phyloP scores from a whole-genome alignment of 2,329 filamentous ascomycete genomes.

The Fusarium coffeatum region DNA sequence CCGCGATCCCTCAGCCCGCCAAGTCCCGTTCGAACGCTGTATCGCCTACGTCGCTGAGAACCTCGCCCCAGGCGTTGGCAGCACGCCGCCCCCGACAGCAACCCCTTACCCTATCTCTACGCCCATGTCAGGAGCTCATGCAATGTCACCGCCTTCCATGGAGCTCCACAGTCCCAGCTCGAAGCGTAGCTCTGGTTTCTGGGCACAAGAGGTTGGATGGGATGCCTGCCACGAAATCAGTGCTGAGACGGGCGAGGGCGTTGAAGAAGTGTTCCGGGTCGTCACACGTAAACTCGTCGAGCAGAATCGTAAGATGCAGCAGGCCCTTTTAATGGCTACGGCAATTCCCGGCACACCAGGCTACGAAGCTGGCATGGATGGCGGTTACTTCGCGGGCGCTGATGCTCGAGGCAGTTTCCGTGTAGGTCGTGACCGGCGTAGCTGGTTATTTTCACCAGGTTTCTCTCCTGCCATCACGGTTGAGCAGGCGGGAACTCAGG shows the following conservation, averaged over 20 bases:
- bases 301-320: constrained; percentile 72
- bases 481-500: constrained; percentile 54
- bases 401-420: constrained; percentile 65
- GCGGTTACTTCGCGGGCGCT: constrained; percentile 63
- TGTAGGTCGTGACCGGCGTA: constrained; percentile 67
- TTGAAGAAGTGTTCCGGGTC: constrained; percentile 92
- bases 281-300: constrained; percentile 72
- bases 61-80: constrained; percentile 76
- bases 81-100: constrained; percentile 75
- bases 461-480: constrained; percentile 65
- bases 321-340: constrained; percentile 67
- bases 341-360: constrained; percentile 63
- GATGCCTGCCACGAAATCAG: constrained; percentile 98
- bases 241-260: constrained; percentile 92
- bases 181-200: constrained; percentile 80
- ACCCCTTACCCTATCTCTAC: constrained; percentile 51
- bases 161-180: constrained; percentile 71
- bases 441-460: constrained; percentile 68
- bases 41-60: constrained; percentile 97
- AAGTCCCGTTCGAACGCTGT: constrained; percentile 93
- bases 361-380: constrained; percentile 58
- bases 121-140: constrained; percentile 36
- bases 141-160: constrained; percentile 45
- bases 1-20: constrained; percentile 79
- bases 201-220: constrained; percentile 94